Base-by-base conservation (phyloP, 2,329 filamentous ascomycete genomes). In the Magnaporthiopsis incrustans region DNA sequence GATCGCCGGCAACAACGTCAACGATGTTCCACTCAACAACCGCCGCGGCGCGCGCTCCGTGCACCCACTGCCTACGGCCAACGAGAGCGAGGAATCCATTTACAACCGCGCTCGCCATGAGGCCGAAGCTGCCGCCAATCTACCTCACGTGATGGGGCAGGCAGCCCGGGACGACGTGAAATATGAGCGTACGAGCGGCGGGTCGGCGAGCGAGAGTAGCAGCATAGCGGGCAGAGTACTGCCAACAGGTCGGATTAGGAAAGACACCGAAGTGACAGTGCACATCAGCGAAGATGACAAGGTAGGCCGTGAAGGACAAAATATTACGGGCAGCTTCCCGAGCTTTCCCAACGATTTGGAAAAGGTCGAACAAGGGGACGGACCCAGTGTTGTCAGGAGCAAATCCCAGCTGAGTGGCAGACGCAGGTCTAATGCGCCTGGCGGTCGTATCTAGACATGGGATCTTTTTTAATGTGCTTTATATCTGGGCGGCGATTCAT, bases 81-180 rank as follows among this genome's bases (percentile, higher is more conserved):
- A 58, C 11, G 57, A 58, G 57, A 58, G 57, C 57, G 26, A 58
- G 57, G 57, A 58, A 25, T 58, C 25, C 14, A 58, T 58, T 27
- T 58, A 58, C 57, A 32, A 58, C 44, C 44, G 44, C 22, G 44
- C 44, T 25, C 44, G 44, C 44, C 44, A 11, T 7, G 18, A 22
- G 7, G 44, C 22, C 22, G 44, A 53, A 53, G 44, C 44, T 53
- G 44, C 44, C 8, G 44, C 44, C 4, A 22, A 53, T 2, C n/a
- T 53, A 10, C 44, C 44, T 4, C 30, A 4, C 6, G 6, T 25
- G 44, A 3, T 25, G 44, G 8, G 44, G 8, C 44, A 25, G n/a
- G 18, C 44, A 53, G 22, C 18, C 44, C 44, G 2, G 22, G 18
- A 25, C 10, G 8, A 11, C 22, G 7, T n/a, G 44, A 8, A 53